Base-by-base conservation (phyloP, 192 early-diverging fungal genomes). In the Backusella tuberculispora region DNA sequence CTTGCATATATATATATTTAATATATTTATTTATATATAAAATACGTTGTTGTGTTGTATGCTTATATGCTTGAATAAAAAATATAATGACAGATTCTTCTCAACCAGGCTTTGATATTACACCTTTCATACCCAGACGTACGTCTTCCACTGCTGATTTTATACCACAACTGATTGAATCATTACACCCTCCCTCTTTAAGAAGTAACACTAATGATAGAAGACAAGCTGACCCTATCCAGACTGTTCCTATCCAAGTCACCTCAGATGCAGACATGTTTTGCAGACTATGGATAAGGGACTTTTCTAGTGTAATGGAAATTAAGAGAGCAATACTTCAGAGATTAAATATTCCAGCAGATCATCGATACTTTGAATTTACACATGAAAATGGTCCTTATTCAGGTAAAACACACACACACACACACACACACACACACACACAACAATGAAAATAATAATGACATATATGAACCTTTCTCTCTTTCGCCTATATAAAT, bases 41-140 rank as follows among this genome's bases (percentile, higher is more conserved):
- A 34, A 34, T 34, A 34, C 29, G 29, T 34, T 34, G 21, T 60
- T 60, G 53, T 60, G 13, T 60, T 60, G 6, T 50, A 34, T 34
- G 29, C 29, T 60, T 60, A 19, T 60, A 60, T 60, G 53, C 53
- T 60, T 60, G 53, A 24, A 60, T 34, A 34, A 34, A 34, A 2
- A 34, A 34, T 60, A 60, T 60, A 60, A 60, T 60, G 53, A 4
- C 53, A 60, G 21, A 26, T 24, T 60, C 53, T 60, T 60, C 53
- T 26, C 53, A 60, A 60, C 53, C 53, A 60, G 53, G 53, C 53
- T 69, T 69, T 69, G 68, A 69, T 69, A 69, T 69, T 17, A 69
- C 42, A 26, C 68, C 43, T 45, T 69, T 50, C 56, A 75, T 75
- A 60, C 74, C 74, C 40, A 67, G 68, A 68, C 74, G 74, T 60